Evolutionary conservation across 441 rosid genomes (phyloP).

Genomic region (Croton laevigatus): DNA sequence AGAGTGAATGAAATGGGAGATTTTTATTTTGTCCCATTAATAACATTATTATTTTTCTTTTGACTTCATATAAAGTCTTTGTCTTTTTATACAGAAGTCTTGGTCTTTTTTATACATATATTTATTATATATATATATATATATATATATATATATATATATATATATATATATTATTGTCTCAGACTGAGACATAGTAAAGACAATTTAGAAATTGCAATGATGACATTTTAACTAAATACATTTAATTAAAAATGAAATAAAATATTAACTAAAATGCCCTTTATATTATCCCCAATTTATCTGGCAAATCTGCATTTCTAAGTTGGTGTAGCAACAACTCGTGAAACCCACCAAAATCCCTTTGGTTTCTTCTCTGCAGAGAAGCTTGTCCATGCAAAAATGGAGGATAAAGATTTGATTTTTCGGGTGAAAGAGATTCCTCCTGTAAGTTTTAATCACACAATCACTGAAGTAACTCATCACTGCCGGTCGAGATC

Average conservation of each 20-base stretch:
- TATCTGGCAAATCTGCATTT: constrained; percentile 71
- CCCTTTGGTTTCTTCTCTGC: constrained; percentile 49
- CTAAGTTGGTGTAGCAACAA: constrained; percentile 53
- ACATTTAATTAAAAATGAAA: constrained; percentile 30
- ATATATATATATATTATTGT: no score
- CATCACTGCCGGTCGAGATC: constrained; percentile 42
- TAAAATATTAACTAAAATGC: background rate
- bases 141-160: no score
- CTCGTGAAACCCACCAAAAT: constrained; percentile 42
- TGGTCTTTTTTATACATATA: no score
- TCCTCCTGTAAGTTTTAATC: constrained; percentile 34
- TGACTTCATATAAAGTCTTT: no score
- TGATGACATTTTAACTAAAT: no score
- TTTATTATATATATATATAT: no score
- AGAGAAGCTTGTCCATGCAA: constrained; percentile 42
- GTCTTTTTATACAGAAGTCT: no score
- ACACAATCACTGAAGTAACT: constrained; percentile 45
- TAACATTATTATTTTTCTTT: no score
- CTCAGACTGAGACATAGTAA: no score
- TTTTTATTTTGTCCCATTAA: no score
- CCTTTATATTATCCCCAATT: constrained; percentile 65
- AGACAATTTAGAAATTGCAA: no score
- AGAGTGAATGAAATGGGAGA: no score
- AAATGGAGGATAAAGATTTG: constrained; percentile 30
- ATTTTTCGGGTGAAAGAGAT: constrained; percentile 32